These are phyloP conservation scores for Ophiocordyceps camponoti-floridani DNA, from an alignment of 2,329 filamentous ascomycete species.

Conservation along the genomic window DNA sequence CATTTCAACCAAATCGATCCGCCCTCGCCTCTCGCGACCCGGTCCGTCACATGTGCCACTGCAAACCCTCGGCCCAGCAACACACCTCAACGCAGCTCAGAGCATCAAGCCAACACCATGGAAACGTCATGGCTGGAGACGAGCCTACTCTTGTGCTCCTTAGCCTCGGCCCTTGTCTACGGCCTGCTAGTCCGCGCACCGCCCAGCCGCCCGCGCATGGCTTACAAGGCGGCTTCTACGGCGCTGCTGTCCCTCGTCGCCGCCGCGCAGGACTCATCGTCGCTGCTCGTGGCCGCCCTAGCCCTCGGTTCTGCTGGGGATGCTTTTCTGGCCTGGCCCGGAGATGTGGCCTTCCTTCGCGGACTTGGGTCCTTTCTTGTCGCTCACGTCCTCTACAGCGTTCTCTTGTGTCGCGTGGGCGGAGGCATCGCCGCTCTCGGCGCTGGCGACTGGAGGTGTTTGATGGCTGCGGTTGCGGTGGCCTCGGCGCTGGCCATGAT, in stretches of 20 bases:
- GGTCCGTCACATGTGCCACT: background rate
- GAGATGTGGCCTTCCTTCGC: slow-evolving; percentile 12
- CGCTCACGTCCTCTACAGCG: slow-evolving; percentile 16
- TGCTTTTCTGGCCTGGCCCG: slow-evolving; percentile 16
- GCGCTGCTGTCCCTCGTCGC: slow-evolving; percentile 10
- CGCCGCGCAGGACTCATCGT: slow-evolving; percentile 3
- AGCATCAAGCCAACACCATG: background rate
- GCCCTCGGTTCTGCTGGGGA: slow-evolving; percentile 15
- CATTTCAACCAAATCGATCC: no score
- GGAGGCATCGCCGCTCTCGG: slow-evolving; percentile 2
- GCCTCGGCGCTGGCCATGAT: slow-evolving; percentile 11
- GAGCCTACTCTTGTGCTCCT: background rate
- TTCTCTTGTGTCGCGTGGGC: slow-evolving; percentile 7
- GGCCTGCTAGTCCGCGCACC: slow-evolving; percentile 4
- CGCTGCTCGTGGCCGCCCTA: slow-evolving; percentile 10
- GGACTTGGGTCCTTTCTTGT: slow-evolving; percentile 16
- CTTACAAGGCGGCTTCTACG: slow-evolving; percentile 13
- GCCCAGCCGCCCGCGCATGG: slow-evolving; percentile 11
- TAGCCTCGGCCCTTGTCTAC: slow-evolving; percentile 4
- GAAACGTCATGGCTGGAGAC: background rate
- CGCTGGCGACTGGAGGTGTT: slow-evolving; percentile 4
- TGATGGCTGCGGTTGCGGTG: slow-evolving; percentile 5
- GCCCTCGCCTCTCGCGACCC: no score
- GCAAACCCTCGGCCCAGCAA: background rate
- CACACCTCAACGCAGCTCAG: no score